Evolutionary conservation across 169 alveolate species (phyloP).

Genomic region (Pseudocohnilembus persalinus): DNA sequence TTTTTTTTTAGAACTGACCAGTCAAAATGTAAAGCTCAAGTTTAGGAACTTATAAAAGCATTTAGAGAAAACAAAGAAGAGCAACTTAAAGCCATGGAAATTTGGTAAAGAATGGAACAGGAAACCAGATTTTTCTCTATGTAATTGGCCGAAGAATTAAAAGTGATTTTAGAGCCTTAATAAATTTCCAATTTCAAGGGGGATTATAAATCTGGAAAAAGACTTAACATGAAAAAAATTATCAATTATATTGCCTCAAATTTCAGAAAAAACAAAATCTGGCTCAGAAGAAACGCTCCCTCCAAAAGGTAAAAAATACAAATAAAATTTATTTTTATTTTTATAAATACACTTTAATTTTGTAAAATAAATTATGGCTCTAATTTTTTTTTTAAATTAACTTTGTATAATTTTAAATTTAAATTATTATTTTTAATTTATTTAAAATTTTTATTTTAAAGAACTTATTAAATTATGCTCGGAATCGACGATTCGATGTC

Average conservation of each 20-base stretch:
- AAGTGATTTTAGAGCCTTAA: slow-evolving; percentile 93
- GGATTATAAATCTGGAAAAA: slow-evolving; percentile 96
- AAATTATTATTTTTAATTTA: too few species aligned
- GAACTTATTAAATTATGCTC: slow-evolving; percentile 94
- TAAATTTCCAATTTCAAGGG: slow-evolving; percentile 91
- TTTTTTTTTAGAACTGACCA: not conserved
- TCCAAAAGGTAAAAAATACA: slow-evolving; percentile 77
- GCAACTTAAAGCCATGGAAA: slow-evolving; percentile 26
- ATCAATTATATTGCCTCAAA: slow-evolving; percentile 98
- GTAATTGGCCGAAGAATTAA: slow-evolving; percentile 86
- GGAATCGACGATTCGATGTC: slow-evolving; percentile 96
- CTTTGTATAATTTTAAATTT: too few species aligned
- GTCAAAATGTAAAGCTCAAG: not conserved
- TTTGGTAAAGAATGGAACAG: slow-evolving; percentile 55
- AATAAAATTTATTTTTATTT: too few species aligned
- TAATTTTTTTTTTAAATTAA: too few species aligned
- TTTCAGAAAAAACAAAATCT: slow-evolving; percentile 97
- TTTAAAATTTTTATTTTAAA: too few species aligned
- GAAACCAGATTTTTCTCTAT: slow-evolving; percentile 64
- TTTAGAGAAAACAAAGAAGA: slow-evolving; percentile 30
- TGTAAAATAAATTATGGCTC: too few species aligned
- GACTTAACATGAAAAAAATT: slow-evolving; percentile 94
- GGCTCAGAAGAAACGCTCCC: slow-evolving; percentile 98
- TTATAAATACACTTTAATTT: too few species aligned
- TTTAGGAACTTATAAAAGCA: slow-evolving; percentile 4